Base-by-base conservation (phyloP, 2,329 filamentous ascomycete genomes). In the Penicillium sp. region DNA sequence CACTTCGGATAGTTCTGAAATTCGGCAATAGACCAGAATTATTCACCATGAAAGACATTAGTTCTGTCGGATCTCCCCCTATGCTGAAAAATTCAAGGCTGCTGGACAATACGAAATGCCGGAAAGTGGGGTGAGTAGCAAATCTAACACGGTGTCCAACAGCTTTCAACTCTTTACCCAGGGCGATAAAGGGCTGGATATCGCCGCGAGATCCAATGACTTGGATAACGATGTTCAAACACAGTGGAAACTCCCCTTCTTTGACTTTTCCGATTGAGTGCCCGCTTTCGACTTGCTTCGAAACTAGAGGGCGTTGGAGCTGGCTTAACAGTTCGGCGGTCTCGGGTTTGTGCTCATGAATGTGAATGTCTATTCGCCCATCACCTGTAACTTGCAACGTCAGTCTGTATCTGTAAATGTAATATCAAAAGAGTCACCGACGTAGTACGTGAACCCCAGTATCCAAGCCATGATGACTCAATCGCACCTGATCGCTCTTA, bases 31-130 rank as follows among this genome's bases (percentile, higher is more conserved):
- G 77, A 0, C 89, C 89, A 0, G 90, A 89, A 60, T 94, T 88
- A 70, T 92, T 92, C 45, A 94, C 90, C 90, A 94, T 94, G 64
- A 92, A 94, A 1, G 90, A 88, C 88, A 90, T 91, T 42, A 90
- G 76, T 62, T 88, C 83, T 1, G 84, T 81, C 1, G 88, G 88
- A 66, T 90, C 86, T 4, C 87, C 88, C 16, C 87, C 87, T 45
- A 90, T 88, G 56, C 76, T 82, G 70, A 87, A 90, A 68, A 90
- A 92, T 62, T 91, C 88, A 23, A 92, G 78, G 0, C 81, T 86
- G 65, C 85, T 85, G 49, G 89, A 84, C 52, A 85, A 81, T 4
- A 91, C 85, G 59, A 90, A 89, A 0, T 76, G 69, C 57, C 84
- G 78, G 63, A 91, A 92, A 1, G 79, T 83, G 3, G 81, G 71